phyloP scores from a whole-genome alignment of 768 basidiomycete genomes.

The Polyporus arcularius region DNA sequence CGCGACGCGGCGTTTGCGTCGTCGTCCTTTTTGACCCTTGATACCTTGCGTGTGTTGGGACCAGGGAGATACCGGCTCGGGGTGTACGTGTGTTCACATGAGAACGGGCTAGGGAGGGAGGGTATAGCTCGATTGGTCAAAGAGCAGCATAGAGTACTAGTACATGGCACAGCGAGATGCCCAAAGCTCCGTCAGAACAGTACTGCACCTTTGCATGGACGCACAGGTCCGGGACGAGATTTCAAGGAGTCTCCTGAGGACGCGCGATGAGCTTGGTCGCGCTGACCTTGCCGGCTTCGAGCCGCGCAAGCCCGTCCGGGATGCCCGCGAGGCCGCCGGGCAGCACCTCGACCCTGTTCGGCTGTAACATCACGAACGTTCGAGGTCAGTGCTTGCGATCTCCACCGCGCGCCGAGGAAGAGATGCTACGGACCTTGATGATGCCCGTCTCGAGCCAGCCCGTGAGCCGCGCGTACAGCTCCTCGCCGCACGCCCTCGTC shows the following conservation, averaged over 20 bases:
- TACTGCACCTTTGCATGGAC: no score
- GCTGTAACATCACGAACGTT: conserved; percentile 31
- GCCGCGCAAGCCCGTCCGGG: conserved; percentile 40
- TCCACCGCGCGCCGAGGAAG: background rate
- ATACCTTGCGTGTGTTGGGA: background rate
- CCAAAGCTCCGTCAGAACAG: no score
- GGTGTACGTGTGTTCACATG: no score
- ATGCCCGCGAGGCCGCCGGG: conserved; percentile 45
- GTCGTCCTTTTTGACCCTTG: no score
- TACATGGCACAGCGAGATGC: no score
- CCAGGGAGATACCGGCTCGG: no score
- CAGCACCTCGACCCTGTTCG: conserved; percentile 44
- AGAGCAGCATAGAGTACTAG: no score
- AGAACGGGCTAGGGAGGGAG: no score
- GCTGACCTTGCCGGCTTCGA: conserved; percentile 42
- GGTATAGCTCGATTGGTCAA: background rate
- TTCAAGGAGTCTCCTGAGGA: conserved; percentile 39
- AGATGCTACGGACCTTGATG: conserved; percentile 20
- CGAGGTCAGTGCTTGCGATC: background rate
- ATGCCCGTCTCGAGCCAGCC: conserved; percentile 22
- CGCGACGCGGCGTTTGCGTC: no score
- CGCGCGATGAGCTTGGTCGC: conserved; percentile 46
- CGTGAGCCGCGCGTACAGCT: conserved; percentile 20
- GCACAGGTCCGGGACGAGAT: conserved; percentile 18
- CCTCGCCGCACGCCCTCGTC: conserved; percentile 7